Conservation (phyloP, 495 filamentous ascomycete genomes). For the Emericellopsis terricola region DNA sequence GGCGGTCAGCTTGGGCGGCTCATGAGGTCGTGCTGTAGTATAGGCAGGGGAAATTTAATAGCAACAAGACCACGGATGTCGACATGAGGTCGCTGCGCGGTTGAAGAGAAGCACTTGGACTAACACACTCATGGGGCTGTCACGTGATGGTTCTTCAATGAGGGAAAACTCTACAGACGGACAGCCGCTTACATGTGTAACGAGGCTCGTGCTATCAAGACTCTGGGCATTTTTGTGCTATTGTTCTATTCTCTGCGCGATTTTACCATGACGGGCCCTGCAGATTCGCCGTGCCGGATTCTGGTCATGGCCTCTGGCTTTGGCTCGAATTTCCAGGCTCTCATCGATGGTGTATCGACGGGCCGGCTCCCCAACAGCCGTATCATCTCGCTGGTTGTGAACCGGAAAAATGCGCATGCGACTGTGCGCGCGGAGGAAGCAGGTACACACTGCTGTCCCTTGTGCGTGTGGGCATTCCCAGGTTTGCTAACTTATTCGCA, state of each 20-base stretch:
- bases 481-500: background rate
- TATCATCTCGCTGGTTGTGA: conserved; percentile 67
- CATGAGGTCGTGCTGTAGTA: too few relatives aligned
- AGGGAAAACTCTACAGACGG: too few relatives aligned
- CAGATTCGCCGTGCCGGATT: conserved; percentile 13
- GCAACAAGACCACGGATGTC: too few relatives aligned
- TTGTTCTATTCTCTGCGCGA: too few relatives aligned
- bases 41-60: too few relatives aligned
- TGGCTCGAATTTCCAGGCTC: conserved; percentile 78
- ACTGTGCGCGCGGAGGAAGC: conserved; percentile 51
- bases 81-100: too few relatives aligned
- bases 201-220: too few relatives aligned
- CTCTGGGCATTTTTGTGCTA: too few relatives aligned
- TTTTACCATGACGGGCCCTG: background rate
- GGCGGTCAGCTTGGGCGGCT: conserved; percentile 23
- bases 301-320: conserved; percentile 41
- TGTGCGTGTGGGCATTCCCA: background rate
- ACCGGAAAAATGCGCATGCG: conserved; percentile 65
- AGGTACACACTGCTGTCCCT: background rate
- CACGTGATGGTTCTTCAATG: too few relatives aligned
- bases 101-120: too few relatives aligned
- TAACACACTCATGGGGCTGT: too few relatives aligned
- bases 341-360: conserved; percentile 54
- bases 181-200: too few relatives aligned
- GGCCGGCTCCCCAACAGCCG: conserved; percentile 35